Evolutionary conservation across 805 yeast species (phyloP), one percentile per base, ranked within the genome.

Genomic region (Priceomyces fermenticarens): DNA sequence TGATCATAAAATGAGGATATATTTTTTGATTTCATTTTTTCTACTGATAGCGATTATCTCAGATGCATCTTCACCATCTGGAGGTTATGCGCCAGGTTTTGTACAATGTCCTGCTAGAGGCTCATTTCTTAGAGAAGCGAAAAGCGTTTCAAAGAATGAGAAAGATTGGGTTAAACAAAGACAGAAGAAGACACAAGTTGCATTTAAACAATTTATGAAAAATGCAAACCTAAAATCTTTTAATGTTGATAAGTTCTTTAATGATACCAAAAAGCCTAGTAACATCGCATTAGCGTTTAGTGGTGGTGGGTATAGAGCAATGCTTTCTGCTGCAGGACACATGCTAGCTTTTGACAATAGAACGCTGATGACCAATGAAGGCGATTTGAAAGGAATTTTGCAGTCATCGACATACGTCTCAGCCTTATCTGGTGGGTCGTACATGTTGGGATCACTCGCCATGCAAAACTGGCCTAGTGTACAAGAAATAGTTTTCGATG

Each of bases 381-480:
- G 76, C 4, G 84, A 85, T 10, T 59, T 88, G 32, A 90, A 91
- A 27, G 95, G 96, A 3, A 61, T 88, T 16, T 63, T 88, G 29
- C 88, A 85, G 52, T 65, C 85, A 4, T 56, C 88, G 1, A 77
- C 85, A 10, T 88, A 89, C 55, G 60, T 88, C 3, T 65, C 87
- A 4, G 95, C 91, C 7, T 73, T 88, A 29, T 82, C 90, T 11
- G 96, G 96, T 26, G 96, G 96, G 20, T 75, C 85, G 10, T 88
- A 95, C 95, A 67, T 86, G 36, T 69, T 87, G 20, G 83, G 87
- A 1, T 75, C 90, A 8, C 60, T 88, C 25, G 79, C 77, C 0
- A 68, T 75, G 55, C 85, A 88, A 57, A 80, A 82, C 55, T 88
- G 85, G 81, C 78, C 89, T 8, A 68, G 85, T 10, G 78, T 87